Conservation (phyloP, 192 early-diverging fungal genomes). For the Coemansia sp. region DNA sequence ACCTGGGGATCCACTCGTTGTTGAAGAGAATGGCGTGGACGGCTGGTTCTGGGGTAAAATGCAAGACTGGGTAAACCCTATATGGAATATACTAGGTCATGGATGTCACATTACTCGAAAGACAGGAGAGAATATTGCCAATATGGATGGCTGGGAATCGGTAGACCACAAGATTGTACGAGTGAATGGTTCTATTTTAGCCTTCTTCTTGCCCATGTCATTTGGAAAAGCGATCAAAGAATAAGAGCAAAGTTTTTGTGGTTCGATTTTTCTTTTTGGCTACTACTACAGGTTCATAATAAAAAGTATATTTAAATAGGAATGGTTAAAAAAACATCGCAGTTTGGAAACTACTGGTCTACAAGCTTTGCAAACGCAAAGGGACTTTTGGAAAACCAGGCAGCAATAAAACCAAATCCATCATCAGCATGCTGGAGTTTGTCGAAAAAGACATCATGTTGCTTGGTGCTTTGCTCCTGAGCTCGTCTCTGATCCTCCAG, state of each 20-base stretch:
- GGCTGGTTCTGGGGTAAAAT: conserved; percentile 23
- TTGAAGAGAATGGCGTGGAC: conserved; percentile 28
- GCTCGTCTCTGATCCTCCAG: conserved; percentile 74
- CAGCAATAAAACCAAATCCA: conserved; percentile 84
- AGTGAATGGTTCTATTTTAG: conserved; percentile 9
- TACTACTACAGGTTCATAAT: neutral
- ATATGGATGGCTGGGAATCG: conserved; percentile 23
- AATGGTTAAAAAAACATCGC: neutral
- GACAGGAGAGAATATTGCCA: conserved; percentile 13
- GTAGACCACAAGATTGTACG: conserved; percentile 33
- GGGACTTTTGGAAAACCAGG: conserved; percentile 89
- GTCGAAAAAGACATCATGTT: conserved; percentile 79
- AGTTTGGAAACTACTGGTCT: conserved; percentile 24
- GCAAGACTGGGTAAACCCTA: conserved; percentile 23
- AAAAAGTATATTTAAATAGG: too few species aligned
- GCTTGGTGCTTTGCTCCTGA: conserved; percentile 74
- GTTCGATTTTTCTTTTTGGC: too few species aligned
- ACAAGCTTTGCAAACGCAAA: conserved; percentile 55
- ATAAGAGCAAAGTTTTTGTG: neutral
- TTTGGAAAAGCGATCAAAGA: conserved; percentile 40
- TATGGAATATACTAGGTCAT: conserved; percentile 23
- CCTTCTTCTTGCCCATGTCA: conserved; percentile 29
- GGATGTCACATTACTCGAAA: conserved; percentile 30
- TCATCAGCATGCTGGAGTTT: conserved; percentile 75
- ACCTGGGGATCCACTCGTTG: conserved; percentile 17